Evolutionary conservation across 2,329 filamentous ascomycete species (phyloP).

Genomic region (Penicillium capsulatum): DNA sequence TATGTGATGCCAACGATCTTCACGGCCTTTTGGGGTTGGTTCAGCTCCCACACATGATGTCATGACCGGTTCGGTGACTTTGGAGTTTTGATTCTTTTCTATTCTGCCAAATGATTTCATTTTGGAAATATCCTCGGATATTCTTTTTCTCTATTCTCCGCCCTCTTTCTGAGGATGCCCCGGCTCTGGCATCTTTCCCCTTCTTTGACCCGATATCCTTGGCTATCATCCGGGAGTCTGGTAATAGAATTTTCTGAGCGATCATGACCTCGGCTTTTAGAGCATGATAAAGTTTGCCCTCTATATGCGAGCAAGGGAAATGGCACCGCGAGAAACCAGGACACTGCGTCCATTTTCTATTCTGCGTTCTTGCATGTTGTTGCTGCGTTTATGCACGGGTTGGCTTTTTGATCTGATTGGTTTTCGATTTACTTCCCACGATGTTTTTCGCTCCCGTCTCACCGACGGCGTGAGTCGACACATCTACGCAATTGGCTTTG

Average conservation of each 20-base stretch:
- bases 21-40: constrained; percentile 21
- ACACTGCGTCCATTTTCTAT: constrained; percentile 1
- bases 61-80: constrained; percentile 23
- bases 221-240: constrained; percentile 4
- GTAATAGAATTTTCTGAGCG: constrained; percentile 19
- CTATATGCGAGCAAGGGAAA: neutral
- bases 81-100: constrained; percentile 20
- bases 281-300: constrained; percentile 1
- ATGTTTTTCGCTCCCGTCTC: neutral
- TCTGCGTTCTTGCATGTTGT: constrained; percentile 9
- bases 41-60: constrained; percentile 22
- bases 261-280: constrained; percentile 18
- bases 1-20: constrained; percentile 29
- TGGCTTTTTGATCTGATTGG: constrained; percentile 13
- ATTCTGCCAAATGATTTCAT: constrained; percentile 2
- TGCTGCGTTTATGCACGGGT: constrained; percentile 15
- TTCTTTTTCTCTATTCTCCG: constrained; percentile 6
- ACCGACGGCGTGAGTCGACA: too few relatives aligned
- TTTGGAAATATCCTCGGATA: constrained; percentile 1
- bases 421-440: neutral
- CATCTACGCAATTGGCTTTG: too few relatives aligned
- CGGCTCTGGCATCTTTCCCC: constrained; percentile 2
- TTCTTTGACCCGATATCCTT: constrained; percentile 22
- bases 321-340: neutral
- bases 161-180: neutral